Evolutionary conservation across 2,329 filamentous ascomycete genomes (phyloP).

Genomic region (Ascochyta fabae): DNA sequence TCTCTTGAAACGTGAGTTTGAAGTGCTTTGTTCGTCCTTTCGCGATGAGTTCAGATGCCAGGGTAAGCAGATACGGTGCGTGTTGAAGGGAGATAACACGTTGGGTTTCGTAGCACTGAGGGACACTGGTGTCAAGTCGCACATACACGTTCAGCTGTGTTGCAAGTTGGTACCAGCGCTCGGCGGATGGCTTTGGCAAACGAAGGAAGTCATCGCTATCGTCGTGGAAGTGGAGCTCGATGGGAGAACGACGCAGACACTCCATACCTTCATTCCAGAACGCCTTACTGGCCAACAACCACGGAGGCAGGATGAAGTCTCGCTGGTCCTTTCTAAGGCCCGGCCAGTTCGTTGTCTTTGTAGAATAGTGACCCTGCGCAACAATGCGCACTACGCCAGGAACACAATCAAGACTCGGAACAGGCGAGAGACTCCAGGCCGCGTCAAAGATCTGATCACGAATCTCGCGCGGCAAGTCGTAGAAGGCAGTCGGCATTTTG

Average conservation of each 20-base stretch:
- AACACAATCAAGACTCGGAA: not conserved
- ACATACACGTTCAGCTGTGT: not conserved
- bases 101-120: not conserved
- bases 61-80: not conserved
- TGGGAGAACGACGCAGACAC: not conserved
- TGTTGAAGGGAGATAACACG: not conserved
- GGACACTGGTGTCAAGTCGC: not conserved
- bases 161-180: not conserved
- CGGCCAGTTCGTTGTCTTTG: not conserved
- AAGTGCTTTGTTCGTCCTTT: not conserved
- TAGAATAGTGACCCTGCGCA: not conserved
- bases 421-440: not conserved
- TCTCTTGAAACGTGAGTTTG: not conserved
- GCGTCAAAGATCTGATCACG: not conserved
- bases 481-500: not conserved
- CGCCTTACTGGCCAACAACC: not conserved
- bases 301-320: not conserved
- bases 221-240: not conserved
- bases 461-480: not conserved
- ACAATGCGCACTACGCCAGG: not conserved
- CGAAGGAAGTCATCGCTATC: not conserved
- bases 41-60: not conserved
- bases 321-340: no score
- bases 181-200: not conserved
- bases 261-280: not conserved